Base-by-base conservation (phyloP, 805 yeast species). In the Myxozyma melibiosi region DNA sequence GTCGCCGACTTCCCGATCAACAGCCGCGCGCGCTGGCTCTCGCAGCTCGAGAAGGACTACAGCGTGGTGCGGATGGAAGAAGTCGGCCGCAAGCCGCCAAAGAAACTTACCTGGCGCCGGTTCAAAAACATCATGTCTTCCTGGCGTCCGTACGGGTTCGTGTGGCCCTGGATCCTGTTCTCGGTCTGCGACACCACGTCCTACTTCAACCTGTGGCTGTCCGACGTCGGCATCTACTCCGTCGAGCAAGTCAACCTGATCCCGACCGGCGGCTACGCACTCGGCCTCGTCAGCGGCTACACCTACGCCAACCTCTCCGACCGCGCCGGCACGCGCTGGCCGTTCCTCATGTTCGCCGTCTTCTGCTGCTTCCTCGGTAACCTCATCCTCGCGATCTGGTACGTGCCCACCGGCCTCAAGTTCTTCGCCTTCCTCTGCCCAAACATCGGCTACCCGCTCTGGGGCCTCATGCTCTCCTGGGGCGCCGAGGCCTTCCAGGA, bases 241-340 rank as follows among this genome's bases (percentile, higher is more conserved):
- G 68, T 71, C n/a, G 41, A 66, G 20, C 65, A 68, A 24, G 57
- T 69, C 41, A 73, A 73, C 54, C 57, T 61, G 2, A 68, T 70
- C 40, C 76, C 76, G 27, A 71, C 75, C 3, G 74, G 66, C 11
- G 71, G 70, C 8, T 66, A 67, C 40, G 74, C 68, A 24, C 55
- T 69, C 14, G 61, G 51, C 6, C 53, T 71, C 16, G 61, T 71
- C 9, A 65, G 65, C 42, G 69, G 69, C 0, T 60, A 69, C 49
- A 49, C 66, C 20, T 55, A 66, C 53, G 59, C 73, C 2, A 65
- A 66, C 62, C 42, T 69, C 14, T 68, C 73, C 11, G 74, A 71
- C 53, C 58, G 60, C 28, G 64, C 65, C 37, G 66, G 68, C 14
- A 66, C 65, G 25, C 63, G 74, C 49, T 70, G 71, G 61, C 65